Evolutionary conservation across 2,329 filamentous ascomycete genomes (phyloP), one percentile per base, ranked within the genome.

Genomic region (Diaporthe sp.): DNA sequence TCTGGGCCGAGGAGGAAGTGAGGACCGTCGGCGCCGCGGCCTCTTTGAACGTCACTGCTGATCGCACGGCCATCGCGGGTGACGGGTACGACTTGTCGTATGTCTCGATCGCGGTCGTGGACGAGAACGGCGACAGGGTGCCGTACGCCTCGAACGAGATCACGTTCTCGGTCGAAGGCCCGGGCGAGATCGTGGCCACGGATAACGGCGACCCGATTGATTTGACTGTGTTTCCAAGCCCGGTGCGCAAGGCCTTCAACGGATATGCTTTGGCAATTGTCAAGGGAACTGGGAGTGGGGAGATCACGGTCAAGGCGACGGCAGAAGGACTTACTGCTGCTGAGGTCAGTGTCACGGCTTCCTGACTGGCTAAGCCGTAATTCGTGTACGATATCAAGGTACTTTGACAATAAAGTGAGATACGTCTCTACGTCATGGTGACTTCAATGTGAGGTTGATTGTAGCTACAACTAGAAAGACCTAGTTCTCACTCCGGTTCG

Each of bases 151-250:
- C 79, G n/a, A 81, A 87, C 77, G 78, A 77, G n/a, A 82, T 90
- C 61, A 84, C 82, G 0, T 90, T 90, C 76, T 83, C 85, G 0
- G 76, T 88, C 4, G 79, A 79, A 1, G 87, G 86, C 0, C 82
- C 84, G 0, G 89, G 85, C 0, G 80, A 85, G 79, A 86, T 90
- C 57, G 83, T 88, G 2, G 80, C 86, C 0, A 90, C 88, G 0
- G 88, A 90, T 69, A 90, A 90, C 70, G 88, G 89, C 0, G 83
- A 89, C 74, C 86, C 86, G 4, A 80, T 84, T 0, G 86, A 88
- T 74, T 81, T 87, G 79, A 83, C 81, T 3, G 79, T 83, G 1
- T 88, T 89, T 77, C 84, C 84, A 1, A 84, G 82, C 7, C 76
- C 77, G 17, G 80, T 80, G 37, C 81, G 86, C 19, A 84, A 85